Base-by-base conservation (phyloP, 2,329 filamentous ascomycete species). In the Ophiocordyceps camponoti-leonardi region DNA sequence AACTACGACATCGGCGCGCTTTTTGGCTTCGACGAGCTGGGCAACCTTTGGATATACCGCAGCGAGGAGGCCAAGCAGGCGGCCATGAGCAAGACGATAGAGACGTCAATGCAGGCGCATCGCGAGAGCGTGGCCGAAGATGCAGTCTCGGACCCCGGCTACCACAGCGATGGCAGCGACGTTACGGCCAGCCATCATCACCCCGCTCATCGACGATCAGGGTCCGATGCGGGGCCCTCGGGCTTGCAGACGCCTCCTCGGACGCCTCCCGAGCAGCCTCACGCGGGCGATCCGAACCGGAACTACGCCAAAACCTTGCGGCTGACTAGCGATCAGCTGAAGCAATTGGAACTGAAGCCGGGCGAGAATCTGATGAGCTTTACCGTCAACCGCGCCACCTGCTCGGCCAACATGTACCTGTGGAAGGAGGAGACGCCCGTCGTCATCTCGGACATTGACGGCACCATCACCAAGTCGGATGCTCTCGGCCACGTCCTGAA, bases 31-130 rank as follows among this genome's bases (percentile, higher is more conserved):
- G 92, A 98, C 58, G 87, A 94, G 57, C 79, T 92, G 48, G 92
- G 92, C 7, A 98, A 98, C 56, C 71, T 98, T n/a, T 96, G 92
- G 90, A 96, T 98, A 52, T 98, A 98, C 66, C 92, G 87, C 64
- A 96, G 88, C 55, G 88, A 96, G 61, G 88, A 94, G 57, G 87
- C 92, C 22, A 96, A 95, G 58, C 83, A 92, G 55, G 83, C 84
- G 7, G 90, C 90, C 30, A 81, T 81, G 67, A 80, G 82, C 59
- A 73, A 67, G 53, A 73, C 72, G 1, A 69, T 73, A 49, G 71
- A 75, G 46, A 65, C 68, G 8, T 66, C 69, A 11, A 57, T 74
- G 43, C 64, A 67, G 18, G 61, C 65, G 11, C 62, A 65, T 47
- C 60, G 65, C 16, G 61, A 64, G 14, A 68, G 78, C 35, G 66